Evolutionary conservation across 2,329 filamentous ascomycete species (phyloP).

Genomic region (Myotisia sp.): DNA sequence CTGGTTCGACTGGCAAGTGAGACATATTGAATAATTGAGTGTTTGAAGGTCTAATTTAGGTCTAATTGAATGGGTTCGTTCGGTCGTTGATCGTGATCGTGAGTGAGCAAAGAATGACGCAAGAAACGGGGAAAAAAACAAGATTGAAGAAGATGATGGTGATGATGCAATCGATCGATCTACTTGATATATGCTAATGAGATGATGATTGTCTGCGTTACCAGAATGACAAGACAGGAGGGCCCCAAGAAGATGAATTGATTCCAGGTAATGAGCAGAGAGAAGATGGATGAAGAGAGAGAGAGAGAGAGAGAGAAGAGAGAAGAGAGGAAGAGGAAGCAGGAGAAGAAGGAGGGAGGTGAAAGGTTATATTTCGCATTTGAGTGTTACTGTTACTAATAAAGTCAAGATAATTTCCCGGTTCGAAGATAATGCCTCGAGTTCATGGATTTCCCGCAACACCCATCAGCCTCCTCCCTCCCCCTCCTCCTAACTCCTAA

Average conservation of each 20-base stretch:
- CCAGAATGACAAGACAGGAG: not conserved
- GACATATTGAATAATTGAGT: conserved; percentile 44
- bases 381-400: not conserved
- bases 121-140: conserved; percentile 3
- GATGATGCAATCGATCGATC: not conserved
- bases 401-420: conserved; percentile 4
- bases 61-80: not conserved
- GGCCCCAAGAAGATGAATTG: no score
- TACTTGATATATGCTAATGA: not conserved
- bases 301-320: conserved; percentile 11
- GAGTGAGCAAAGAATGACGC: not conserved
- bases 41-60: no score
- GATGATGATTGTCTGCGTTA: no score
- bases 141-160: not conserved
- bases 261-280: no score
- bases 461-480: no score
- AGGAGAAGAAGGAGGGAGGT: not conserved
- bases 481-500: no score
- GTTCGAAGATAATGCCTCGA: no score
- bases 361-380: conserved; percentile 1
- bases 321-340: conserved; percentile 10
- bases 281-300: conserved; percentile 8
- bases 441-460: no score
- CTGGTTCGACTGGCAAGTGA: conserved; percentile 74
- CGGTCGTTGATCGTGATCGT: not conserved